Evolutionary conservation across 208 protist species (phyloP).

Genomic region (Acanthamoeba royreba): DNA sequence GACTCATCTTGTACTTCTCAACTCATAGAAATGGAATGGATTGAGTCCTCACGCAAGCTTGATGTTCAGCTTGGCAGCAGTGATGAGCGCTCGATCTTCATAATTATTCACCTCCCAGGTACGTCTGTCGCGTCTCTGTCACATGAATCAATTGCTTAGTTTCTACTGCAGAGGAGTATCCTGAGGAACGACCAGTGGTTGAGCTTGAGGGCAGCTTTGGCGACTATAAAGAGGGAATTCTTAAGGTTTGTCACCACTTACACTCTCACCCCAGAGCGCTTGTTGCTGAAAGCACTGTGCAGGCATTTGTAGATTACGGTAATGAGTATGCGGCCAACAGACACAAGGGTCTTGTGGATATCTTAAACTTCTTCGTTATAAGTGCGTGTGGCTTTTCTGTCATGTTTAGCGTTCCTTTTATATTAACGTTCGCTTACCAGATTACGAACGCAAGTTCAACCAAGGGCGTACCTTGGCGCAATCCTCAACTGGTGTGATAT

Average conservation of each 20-base stretch:
- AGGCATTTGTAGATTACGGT: background rate
- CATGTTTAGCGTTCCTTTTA: background rate
- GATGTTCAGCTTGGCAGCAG: background rate
- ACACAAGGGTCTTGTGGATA: background rate
- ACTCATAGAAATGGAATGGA: background rate
- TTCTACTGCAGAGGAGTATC: background rate
- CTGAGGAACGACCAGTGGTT: background rate
- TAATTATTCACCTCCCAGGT: background rate
- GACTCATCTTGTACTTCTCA: background rate
- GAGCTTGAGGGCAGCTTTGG: background rate
- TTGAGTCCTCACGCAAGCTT: background rate
- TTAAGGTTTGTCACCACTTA: background rate
- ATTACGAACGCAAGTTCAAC: constrained; percentile 25
- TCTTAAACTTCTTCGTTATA: background rate
- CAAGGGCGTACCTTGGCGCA: background rate
- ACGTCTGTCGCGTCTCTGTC: background rate
- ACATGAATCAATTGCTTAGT: background rate
- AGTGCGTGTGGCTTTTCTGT: background rate
- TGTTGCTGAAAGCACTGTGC: background rate
- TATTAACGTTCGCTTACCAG: background rate
- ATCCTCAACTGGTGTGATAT: background rate
- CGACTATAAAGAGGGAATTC: background rate
- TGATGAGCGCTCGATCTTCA: background rate
- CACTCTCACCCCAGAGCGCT: background rate
- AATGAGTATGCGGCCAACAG: constrained; percentile 11